Evolutionary conservation across 2,329 filamentous ascomycete species (phyloP), one percentile per base, ranked within the genome.

Genomic region (Cladorrhinum sp.): DNA sequence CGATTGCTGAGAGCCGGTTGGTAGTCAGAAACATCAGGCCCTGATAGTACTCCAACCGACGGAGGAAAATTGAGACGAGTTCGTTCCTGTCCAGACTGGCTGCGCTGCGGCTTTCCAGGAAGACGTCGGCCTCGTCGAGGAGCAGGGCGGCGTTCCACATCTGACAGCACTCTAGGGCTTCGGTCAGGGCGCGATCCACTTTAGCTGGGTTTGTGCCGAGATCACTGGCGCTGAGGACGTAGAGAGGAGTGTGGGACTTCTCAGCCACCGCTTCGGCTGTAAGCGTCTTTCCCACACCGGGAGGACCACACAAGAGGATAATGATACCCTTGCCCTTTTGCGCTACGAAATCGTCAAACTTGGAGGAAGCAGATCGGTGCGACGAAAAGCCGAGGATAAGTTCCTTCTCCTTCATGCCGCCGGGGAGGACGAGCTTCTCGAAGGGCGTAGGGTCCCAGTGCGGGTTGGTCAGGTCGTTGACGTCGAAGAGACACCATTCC

Each of bases 1-100:
- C 76, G 39, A 79, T 73, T 2, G 63, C 63, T 3, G 72, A 66
- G 20, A 78, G 74, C 7, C 67, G 64, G 52, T 71, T 71, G 0
- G 69, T 71, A 0, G 69, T 73, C 1, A 71, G 61, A 50, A 70
- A 70, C 1, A 71, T 61, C 18, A 71, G 68, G 8, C 67, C 68
- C 1, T 59, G 55, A 57, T 71, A 72, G 52, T 71, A 71, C 52
- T 71, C 68, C 30, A 71, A 61, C 10, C 59, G 60, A 3, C 68
- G 61, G 1, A 71, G 65, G 46, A 71, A 71, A 26, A 66, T 60
- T 0, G 65, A 69, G 2, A 71, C 69, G 0, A 71, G 53, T 12
- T 64, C 65, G 51, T 72, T 71, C 5, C 69, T 58, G 18, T 66
- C 60, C 2, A 70, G 46, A 24, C 71, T 66, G 2, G 18, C 39